A percentile compares a stretch with the other conserved stretches of the same genome.
Conservation (phyloP, 495 filamentous ascomycete genomes). For the Barbatosphaeria neglecta region DNA sequence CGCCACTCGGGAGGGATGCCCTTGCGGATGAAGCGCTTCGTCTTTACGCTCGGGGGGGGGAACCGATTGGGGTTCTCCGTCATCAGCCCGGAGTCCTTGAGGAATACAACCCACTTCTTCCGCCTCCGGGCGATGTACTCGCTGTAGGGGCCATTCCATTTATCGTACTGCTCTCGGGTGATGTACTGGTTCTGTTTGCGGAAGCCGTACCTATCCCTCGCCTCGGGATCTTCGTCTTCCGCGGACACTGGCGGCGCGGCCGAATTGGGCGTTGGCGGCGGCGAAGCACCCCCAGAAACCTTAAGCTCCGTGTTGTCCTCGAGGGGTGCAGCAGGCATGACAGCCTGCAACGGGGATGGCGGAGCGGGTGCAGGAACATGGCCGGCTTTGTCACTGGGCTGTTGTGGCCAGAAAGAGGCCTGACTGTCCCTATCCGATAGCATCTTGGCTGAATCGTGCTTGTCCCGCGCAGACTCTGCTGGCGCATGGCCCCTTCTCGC, state of each 20-base stretch:
- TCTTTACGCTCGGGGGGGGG: slow-evolving; percentile 65
- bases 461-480: slow-evolving; percentile 1
- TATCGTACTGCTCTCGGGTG: slow-evolving; percentile 63
- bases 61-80: slow-evolving; percentile 64
- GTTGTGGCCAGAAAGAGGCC: neutral
- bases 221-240: slow-evolving; percentile 18
- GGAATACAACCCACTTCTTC: slow-evolving; percentile 68
- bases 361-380: neutral
- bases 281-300: neutral
- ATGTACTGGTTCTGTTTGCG: slow-evolving; percentile 77
- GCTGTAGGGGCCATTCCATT: slow-evolving; percentile 64
- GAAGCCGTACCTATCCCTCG: slow-evolving; percentile 83
- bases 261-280: slow-evolving; percentile 7
- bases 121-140: slow-evolving; percentile 55
- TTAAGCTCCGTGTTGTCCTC: neutral
- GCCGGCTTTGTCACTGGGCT: neutral
- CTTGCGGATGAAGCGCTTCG: slow-evolving; percentile 84
- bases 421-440: slow-evolving; percentile 1
- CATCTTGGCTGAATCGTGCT: slow-evolving; percentile 4
- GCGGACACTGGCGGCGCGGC: slow-evolving; percentile 8
- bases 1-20: slow-evolving; percentile 91
- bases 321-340: slow-evolving; percentile 1
- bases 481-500: slow-evolving; percentile 2
- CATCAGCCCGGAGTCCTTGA: slow-evolving; percentile 65
- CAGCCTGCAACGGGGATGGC: neutral